Evolutionary conservation across 345 rosid genomes (phyloP), one percentile per base, ranked within the genome.

Genomic region (Odontarrhena argentea): DNA sequence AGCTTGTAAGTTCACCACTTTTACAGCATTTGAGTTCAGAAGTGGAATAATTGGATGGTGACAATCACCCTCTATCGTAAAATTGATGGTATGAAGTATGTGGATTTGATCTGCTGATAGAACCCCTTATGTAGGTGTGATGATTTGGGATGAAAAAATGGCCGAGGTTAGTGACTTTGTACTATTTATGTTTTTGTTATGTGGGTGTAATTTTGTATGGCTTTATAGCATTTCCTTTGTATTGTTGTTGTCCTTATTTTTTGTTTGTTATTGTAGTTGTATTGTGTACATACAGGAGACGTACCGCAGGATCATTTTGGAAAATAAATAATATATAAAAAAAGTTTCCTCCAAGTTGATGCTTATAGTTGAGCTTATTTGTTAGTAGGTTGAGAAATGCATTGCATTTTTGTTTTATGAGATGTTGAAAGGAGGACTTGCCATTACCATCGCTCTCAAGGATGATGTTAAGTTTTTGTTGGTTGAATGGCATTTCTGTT

Each of bases 1-100:
- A 74, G 87, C 69, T 68, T 83, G 58, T 84, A 76, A 72, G 47
- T 41, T 12, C 22, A 32, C 40, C 34, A 14, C 32, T 8, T 35
- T 2, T 24, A 47, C 49, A n/a, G 14, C 0, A 40, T 37, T 3
- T 0, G 14, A 54, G 51, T 63, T 46, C 38, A 10, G 24, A 49
- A 58, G 4, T 47, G 56, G 49, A 48, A 35, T 67, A 18, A 28
- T 24, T 35, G 9, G 9, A 28, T 42, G 51, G 42, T 52, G 41
- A 50, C 6, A 8, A 52, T 5, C 51, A 28, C 30, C 12, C 7
- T 42, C n/a, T 41, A 9, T 25, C 42, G 34, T 8, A 24, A 49
- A 48, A 3, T 14, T 34, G 52, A 43, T 60, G 41, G 11, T 25
- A 52, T 60, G 65, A 48, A 7, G 34, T 57, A 47, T 36, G 42